Percentiles rank a stretch among this genome's conserved stretches.
phyloP scores from a whole-genome alignment of 1,139 yeast species.

The Suhomyces chickasaworum region DNA sequence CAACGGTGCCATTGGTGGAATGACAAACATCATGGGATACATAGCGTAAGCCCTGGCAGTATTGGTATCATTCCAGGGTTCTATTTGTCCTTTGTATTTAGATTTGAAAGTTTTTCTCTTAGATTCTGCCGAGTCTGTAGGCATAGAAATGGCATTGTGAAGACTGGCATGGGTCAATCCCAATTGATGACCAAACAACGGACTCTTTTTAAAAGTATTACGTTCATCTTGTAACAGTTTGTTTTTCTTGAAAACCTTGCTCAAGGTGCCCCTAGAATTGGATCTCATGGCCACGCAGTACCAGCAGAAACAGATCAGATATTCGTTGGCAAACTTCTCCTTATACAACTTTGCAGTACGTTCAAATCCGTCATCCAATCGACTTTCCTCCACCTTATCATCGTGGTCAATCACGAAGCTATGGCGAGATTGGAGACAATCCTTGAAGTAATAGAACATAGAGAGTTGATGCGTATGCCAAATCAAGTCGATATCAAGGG shows the following conservation, averaged over 20 bases:
- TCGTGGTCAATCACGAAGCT: conserved; percentile 29
- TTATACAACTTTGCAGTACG: conserved; percentile 25
- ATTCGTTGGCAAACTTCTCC: conserved; percentile 22
- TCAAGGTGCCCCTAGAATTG: conserved; percentile 11
- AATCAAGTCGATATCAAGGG: conserved; percentile 41
- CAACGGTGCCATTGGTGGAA: conserved; percentile 16
- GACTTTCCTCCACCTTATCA: conserved; percentile 28
- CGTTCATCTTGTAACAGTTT: neutral
- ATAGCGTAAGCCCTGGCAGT: conserved; percentile 3
- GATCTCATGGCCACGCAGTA: conserved; percentile 23
- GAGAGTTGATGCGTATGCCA: conserved; percentile 46
- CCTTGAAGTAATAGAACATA: conserved; percentile 26
- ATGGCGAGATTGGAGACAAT: conserved; percentile 18
- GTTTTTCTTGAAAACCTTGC: conserved; percentile 13
- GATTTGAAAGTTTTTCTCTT: conserved; percentile 3
- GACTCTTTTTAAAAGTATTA: neutral
- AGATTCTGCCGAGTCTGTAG: conserved; percentile 11
- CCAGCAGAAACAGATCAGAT: conserved; percentile 32
- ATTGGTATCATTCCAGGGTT: conserved; percentile 13
- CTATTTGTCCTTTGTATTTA: conserved; percentile 13
- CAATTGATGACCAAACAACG: conserved; percentile 8
- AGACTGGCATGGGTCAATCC: conserved; percentile 23
- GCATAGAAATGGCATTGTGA: conserved; percentile 21
- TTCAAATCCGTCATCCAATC: conserved; percentile 24
- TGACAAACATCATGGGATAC: conserved; percentile 16